Evolutionary conservation across 495 filamentous ascomycete genomes (phyloP).

Genomic region (Tuber indicum): DNA sequence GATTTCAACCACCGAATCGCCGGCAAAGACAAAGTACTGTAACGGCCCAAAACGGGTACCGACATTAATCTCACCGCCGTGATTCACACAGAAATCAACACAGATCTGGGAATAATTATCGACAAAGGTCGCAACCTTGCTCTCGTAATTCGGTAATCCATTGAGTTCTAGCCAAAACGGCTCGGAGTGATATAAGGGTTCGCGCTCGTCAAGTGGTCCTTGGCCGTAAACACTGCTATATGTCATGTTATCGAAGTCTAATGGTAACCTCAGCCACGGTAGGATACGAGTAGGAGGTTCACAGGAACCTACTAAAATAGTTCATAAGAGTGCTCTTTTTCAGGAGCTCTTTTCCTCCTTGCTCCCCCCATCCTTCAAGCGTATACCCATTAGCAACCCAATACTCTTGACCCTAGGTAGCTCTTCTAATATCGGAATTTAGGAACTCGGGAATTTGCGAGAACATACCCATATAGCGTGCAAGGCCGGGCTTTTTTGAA

Average conservation of each 20-base stretch:
- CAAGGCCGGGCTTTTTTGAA: slow-evolving; percentile 22
- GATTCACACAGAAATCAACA: slow-evolving; percentile 30
- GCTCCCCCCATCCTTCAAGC: slow-evolving; percentile 34
- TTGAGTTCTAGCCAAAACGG: slow-evolving; percentile 37
- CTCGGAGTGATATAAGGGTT: slow-evolving; percentile 41
- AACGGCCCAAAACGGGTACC: slow-evolving; percentile 32
- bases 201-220: slow-evolving; percentile 33
- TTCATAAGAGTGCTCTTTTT: slow-evolving; percentile 40
- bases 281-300: slow-evolving; percentile 3
- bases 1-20: slow-evolving; percentile 22
- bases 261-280: slow-evolving; percentile 16
- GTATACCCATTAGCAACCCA: not conserved
- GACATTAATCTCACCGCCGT: slow-evolving; percentile 20
- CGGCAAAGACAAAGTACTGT: slow-evolving; percentile 27
- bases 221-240: slow-evolving; percentile 35
- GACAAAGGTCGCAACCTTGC: slow-evolving; percentile 26
- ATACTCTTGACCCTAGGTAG: not conserved
- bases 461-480: slow-evolving; percentile 4
- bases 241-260: slow-evolving; percentile 36
- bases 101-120: slow-evolving; percentile 41
- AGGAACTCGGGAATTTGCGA: not conserved
- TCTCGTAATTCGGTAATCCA: slow-evolving; percentile 18
- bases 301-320: slow-evolving; percentile 35
- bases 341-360: slow-evolving; percentile 32
- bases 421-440: not conserved